phyloP scores from a whole-genome alignment of 257 asterid species.

The Solanum piurae region DNA sequence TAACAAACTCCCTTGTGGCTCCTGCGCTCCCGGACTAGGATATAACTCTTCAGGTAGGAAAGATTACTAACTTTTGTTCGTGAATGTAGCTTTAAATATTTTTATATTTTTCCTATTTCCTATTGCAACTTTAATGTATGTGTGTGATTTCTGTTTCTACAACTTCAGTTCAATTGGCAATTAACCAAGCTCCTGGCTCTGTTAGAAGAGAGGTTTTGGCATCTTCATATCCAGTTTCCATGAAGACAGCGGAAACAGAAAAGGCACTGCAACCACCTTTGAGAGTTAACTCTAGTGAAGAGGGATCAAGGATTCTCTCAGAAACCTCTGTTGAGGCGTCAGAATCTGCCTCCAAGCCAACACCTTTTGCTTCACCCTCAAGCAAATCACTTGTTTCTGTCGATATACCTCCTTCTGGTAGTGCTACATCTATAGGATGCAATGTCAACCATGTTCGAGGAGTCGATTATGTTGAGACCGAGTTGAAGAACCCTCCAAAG shows the following conservation, averaged over 20 bases:
- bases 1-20: neutral
- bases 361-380: neutral
- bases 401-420: neutral
- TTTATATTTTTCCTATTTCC: neutral
- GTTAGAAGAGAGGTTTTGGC: neutral
- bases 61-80: neutral
- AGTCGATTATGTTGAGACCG: neutral
- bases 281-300: neutral
- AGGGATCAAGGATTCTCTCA: neutral
- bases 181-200: neutral
- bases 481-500: neutral
- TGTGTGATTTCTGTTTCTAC: neutral
- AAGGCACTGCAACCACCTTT: neutral
- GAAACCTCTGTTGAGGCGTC: neutral
- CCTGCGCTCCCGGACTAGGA: neutral
- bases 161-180: neutral
- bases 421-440: neutral
- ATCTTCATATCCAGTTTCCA: neutral
- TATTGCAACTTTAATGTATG: neutral
- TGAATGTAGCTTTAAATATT: neutral
- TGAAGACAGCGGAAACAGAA: neutral
- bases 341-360: slow-evolving; percentile 1
- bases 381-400: neutral
- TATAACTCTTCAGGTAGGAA: slow-evolving; percentile 14
- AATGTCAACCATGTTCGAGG: neutral